phyloP scores from a whole-genome alignment of 805 yeast species.

The Wickerhamiella kazuoi region DNA sequence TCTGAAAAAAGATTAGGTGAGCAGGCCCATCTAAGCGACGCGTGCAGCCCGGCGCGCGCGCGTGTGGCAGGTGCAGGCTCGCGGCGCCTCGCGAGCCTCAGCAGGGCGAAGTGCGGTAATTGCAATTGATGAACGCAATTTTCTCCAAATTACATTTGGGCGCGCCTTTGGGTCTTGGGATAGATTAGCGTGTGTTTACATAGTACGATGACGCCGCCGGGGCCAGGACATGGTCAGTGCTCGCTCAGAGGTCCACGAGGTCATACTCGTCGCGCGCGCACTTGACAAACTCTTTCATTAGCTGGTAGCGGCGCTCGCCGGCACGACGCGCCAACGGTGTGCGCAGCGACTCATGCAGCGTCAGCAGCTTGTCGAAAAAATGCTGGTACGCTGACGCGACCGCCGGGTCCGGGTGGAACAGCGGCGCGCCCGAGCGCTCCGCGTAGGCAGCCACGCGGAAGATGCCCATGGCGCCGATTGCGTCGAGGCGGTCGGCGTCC shows the following conservation, averaged over 20 bases:
- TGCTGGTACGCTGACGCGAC: conserved; percentile 16
- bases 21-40: no score
- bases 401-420: conserved; percentile 10
- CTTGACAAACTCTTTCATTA: conserved; percentile 13
- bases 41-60: no score
- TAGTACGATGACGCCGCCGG: no score
- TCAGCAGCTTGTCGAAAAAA: conserved; percentile 20
- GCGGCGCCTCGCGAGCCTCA: no score
- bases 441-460: conserved; percentile 22
- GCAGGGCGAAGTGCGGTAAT: no score
- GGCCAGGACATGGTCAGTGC: no score
- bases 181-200: no score
- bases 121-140: no score
- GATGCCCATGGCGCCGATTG: conserved; percentile 23
- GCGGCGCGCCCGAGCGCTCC: conserved; percentile 15
- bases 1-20: conserved; percentile 2
- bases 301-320: conserved; percentile 13
- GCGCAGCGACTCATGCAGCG: conserved; percentile 3
- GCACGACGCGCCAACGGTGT: conserved; percentile 11
- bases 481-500: conserved; percentile 27
- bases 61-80: no score
- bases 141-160: no score
- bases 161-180: no score
- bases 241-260: background rate
- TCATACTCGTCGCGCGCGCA: conserved; percentile 8